These are phyloP conservation scores for Neostapfia colusana DNA, from an alignment of 176 grass and related monocot species.

Conservation along the genomic window DNA sequence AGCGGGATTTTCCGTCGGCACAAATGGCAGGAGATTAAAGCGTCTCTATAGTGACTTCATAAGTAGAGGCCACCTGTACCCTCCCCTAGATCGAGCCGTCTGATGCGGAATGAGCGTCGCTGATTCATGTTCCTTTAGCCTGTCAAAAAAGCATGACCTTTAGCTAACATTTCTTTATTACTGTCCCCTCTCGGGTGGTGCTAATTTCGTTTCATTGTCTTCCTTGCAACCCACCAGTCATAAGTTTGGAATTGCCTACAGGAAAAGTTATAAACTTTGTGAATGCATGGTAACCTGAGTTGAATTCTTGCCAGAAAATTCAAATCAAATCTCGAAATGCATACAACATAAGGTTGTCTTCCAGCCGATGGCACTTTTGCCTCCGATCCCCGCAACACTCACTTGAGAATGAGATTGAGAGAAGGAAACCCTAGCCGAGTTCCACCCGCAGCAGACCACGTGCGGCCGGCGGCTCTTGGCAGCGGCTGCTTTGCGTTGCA, in stretches of 20 bases:
- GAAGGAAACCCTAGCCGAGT: conserved; percentile 8
- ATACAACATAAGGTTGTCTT: too few species aligned
- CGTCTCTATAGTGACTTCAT: not conserved
- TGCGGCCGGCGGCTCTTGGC: not conserved
- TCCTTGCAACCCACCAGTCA: too few species aligned
- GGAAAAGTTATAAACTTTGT: too few species aligned
- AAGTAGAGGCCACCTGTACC: not conserved
- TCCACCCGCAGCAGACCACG: conserved; percentile 18
- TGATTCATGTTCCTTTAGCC: not conserved
- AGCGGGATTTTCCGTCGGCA: not conserved
- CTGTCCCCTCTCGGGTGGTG: too few species aligned
- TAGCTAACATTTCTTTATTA: not conserved
- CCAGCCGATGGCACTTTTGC: too few species aligned
- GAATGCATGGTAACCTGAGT: too few species aligned
- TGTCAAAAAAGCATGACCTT: not conserved
- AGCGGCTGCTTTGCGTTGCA: not conserved
- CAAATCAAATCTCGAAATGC: too few species aligned
- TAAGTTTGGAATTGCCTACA: too few species aligned
- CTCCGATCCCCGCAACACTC: not conserved
- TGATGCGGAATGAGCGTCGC: not conserved
- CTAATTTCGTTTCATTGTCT: too few species aligned
- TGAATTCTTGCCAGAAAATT: too few species aligned
- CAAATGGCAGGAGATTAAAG: not conserved
- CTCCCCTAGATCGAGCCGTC: not conserved
- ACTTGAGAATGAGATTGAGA: not conserved